These are phyloP conservation scores for Eucalyptus leucophloia DNA, from an alignment of 345 rosid genomes.

Conservation along the genomic window DNA sequence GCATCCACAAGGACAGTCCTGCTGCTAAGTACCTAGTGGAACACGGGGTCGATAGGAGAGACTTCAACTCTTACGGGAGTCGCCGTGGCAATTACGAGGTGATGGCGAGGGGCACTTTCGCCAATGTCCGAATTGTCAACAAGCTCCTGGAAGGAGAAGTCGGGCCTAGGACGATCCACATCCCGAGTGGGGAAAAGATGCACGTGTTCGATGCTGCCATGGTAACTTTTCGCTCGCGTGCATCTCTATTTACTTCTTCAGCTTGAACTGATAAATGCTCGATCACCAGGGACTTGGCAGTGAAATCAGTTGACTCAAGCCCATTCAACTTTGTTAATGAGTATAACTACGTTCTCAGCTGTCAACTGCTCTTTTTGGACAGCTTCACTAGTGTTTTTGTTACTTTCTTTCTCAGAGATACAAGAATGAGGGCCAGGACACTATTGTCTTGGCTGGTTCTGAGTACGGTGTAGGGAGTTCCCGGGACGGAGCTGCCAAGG, in stretches of 20 bases:
- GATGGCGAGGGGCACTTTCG: slow-evolving; percentile 82
- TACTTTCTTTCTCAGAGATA: slow-evolving; percentile 30
- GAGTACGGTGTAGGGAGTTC: slow-evolving; percentile 95
- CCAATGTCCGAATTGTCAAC: slow-evolving; percentile 72
- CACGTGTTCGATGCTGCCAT: slow-evolving; percentile 70
- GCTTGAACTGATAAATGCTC: not conserved
- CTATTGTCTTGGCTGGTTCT: slow-evolving; percentile 75
- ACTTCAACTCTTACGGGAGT: slow-evolving; percentile 84
- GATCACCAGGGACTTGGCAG: not conserved
- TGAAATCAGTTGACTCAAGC: not conserved
- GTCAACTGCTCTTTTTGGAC: not conserved
- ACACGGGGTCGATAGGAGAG: slow-evolving; percentile 66
- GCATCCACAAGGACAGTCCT: slow-evolving; percentile 86
- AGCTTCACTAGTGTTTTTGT: not conserved
- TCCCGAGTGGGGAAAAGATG: slow-evolving; percentile 68
- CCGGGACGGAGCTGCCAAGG: slow-evolving; percentile 98
- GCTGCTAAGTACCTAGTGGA: slow-evolving; percentile 82
- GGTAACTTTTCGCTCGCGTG: slow-evolving; percentile 18
- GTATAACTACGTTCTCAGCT: not conserved
- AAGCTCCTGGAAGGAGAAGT: slow-evolving; percentile 77
- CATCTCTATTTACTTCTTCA: not conserved
- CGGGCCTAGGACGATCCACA: slow-evolving; percentile 79
- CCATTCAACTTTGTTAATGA: not conserved
- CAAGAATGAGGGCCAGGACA: slow-evolving; percentile 57
- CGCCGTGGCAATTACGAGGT: slow-evolving; percentile 82